A percentile compares a stretch with the other conserved stretches of the same genome.
Conservation (phyloP, 768 basidiomycete genomes). For the Lactarius sp. region DNA sequence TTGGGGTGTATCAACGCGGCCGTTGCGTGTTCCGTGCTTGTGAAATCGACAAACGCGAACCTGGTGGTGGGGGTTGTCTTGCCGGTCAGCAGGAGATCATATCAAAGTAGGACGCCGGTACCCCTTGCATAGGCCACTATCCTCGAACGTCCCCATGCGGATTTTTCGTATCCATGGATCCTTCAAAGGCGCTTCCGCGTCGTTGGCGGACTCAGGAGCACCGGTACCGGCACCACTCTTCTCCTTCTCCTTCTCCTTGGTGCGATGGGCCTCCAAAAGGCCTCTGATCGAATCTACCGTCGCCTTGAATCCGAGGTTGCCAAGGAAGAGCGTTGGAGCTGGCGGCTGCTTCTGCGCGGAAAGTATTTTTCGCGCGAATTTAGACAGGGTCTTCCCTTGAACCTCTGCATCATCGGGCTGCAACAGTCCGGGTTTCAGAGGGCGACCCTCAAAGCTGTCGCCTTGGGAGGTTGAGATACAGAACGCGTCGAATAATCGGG, state of each 20-base stretch:
- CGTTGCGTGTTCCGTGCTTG: conserved; percentile 71
- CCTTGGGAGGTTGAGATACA: conserved; percentile 40
- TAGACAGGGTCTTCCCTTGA: conserved; percentile 43
- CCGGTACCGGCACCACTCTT: background rate
- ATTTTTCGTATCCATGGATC: conserved; percentile 71
- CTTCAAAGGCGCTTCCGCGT: conserved; percentile 27
- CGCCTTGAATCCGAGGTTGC: conserved; percentile 89
- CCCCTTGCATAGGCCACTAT: conserved; percentile 95
- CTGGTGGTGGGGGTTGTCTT: conserved; percentile 36
- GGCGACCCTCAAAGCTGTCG: conserved; percentile 67
- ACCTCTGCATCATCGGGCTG: conserved; percentile 33
- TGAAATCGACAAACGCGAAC: conserved; percentile 94
- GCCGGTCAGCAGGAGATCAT: background rate
- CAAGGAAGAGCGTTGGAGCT: conserved; percentile 84
- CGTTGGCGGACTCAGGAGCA: background rate
- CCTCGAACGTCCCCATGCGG: conserved; percentile 94
- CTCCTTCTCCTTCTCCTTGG: conserved; percentile 27
- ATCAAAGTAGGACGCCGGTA: conserved; percentile 30
- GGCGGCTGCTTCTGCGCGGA: conserved; percentile 75
- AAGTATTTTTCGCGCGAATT: conserved; percentile 75
- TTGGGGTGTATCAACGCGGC: conserved; percentile 73
- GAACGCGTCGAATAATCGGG: background rate
- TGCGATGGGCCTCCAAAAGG: conserved; percentile 66
- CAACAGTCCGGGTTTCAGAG: conserved; percentile 40
- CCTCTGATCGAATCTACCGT: conserved; percentile 71